Conservation (phyloP, 805 yeast genomes). For the Komagataella mondaviorum region DNA sequence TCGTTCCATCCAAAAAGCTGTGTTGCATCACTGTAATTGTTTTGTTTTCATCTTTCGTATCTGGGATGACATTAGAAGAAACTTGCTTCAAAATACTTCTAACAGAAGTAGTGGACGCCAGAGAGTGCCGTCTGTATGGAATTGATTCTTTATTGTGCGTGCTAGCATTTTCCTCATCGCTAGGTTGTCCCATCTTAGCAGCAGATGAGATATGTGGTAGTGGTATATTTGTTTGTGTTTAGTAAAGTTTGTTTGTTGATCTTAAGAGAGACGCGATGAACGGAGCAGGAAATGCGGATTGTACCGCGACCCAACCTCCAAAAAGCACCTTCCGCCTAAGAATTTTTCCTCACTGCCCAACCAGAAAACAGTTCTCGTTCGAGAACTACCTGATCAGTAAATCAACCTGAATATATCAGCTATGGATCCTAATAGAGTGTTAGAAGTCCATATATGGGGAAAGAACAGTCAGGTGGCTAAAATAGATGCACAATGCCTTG, state of each 20-base stretch:
- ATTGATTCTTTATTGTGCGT: not conserved
- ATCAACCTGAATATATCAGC: not conserved
- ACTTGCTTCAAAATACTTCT: not conserved
- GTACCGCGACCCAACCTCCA: not conserved
- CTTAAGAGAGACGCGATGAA: not conserved
- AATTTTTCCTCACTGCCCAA: not conserved
- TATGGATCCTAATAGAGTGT: slow-evolving; percentile 1
- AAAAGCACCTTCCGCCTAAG: not conserved
- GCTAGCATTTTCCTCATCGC: not conserved
- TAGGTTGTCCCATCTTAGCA: not conserved
- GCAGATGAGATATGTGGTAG: not conserved
- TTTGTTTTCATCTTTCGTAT: not conserved
- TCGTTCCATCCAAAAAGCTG: not conserved
- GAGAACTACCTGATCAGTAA: not conserved
- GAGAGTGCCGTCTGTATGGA: not conserved
- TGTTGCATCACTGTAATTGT: not conserved
- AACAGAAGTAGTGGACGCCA: not conserved
- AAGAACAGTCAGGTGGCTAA: slow-evolving; percentile 20
- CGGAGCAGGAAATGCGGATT: not conserved
- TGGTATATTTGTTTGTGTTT: not conserved
- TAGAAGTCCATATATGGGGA: slow-evolving; percentile 45
- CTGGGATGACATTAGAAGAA: not conserved
- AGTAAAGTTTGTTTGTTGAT: not conserved
- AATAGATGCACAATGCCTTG: slow-evolving; percentile 39
- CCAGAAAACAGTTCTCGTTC: not conserved